Base-by-base conservation (phyloP, 352 stramenopile genomes). In the Thraustotheca clavata region DNA sequence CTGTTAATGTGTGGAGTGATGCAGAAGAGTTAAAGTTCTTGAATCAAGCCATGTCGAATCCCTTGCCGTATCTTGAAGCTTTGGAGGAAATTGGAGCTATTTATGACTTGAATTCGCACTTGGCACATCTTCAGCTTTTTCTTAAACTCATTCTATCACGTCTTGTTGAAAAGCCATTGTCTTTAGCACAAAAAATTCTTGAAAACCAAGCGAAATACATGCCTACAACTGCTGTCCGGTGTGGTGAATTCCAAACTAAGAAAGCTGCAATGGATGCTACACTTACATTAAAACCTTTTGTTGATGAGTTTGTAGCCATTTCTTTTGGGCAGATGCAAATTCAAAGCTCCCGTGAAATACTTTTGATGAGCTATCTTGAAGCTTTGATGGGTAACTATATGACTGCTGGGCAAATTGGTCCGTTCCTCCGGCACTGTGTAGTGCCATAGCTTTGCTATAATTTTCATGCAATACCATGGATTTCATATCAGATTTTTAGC, bases 1-100 rank as follows among this genome's bases (percentile, higher is more conserved):
- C 57, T 6, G 34, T 70, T 48, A 70, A 70, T 47, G 46, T 68
- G n/a, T 70, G 65, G 65, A 65, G 27, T 16, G 20, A 65, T 32
- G 32, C 35, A 20, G 12, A 18, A 4, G 57, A 65, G 24, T 16
- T 65, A 5, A 3, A 11, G 2, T 26, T 54, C 2, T 34, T 65
- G 4, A 26, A 39, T 16, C 16, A 3, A 11, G 24, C 32, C 8
- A 20, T 65, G 7, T 18, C 22, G 3, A 22, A 65, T 34, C 35
- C 57, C n/a, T 27, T 65, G 57, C 57, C 57, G 14, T 65, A 65
- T 46, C 18, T 65, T 0, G 2, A 31, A 3, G 2, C 5, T 4
- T 41, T 65, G 36, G 57, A 65, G 34, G 57, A 40, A 12, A 8
- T n/a, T 24, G 57, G 57, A 39, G 26, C 16, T 11, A 33, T 65